phyloP scores from a whole-genome alignment of 768 basidiomycete species.

The Mycena rebaudengoi region DNA sequence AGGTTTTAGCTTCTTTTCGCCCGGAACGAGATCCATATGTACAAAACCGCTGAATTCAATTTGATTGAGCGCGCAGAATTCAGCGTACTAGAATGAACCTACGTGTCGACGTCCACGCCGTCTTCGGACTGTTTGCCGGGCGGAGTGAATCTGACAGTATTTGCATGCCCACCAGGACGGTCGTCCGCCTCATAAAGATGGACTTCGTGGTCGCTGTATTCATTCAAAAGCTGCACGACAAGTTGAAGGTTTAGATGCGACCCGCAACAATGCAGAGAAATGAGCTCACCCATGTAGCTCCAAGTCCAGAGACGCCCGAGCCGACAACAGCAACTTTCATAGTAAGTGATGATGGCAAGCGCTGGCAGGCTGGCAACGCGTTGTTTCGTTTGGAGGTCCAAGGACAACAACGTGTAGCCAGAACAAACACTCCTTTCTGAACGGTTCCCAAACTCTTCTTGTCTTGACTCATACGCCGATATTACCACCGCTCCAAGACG shows the following conservation, averaged over 20 bases:
- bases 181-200: slow-evolving; percentile 76
- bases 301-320: slow-evolving; percentile 82
- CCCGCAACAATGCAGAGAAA: background rate
- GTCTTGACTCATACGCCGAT: no score
- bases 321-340: slow-evolving; percentile 81
- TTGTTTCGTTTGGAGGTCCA: no score
- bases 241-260: background rate
- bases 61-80: background rate
- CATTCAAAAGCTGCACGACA: slow-evolving; percentile 65
- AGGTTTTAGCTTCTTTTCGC: background rate
- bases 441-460: no score
- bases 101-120: slow-evolving; percentile 75
- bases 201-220: slow-evolving; percentile 77
- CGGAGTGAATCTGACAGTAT: slow-evolving; percentile 67
- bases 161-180: slow-evolving; percentile 79
- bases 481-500: no score
- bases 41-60: slow-evolving; percentile 61
- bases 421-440: no score
- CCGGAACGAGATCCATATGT: slow-evolving; percentile 27
- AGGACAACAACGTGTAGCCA: no score
- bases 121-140: slow-evolving; percentile 42
- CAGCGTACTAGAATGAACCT: slow-evolving; percentile 36
- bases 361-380: no score
- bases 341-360: no score
- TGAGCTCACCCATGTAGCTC: slow-evolving; percentile 70